phyloP scores from a whole-genome alignment of 1,284 basidiomycete genomes.

The Anthracocystis setariae region DNA sequence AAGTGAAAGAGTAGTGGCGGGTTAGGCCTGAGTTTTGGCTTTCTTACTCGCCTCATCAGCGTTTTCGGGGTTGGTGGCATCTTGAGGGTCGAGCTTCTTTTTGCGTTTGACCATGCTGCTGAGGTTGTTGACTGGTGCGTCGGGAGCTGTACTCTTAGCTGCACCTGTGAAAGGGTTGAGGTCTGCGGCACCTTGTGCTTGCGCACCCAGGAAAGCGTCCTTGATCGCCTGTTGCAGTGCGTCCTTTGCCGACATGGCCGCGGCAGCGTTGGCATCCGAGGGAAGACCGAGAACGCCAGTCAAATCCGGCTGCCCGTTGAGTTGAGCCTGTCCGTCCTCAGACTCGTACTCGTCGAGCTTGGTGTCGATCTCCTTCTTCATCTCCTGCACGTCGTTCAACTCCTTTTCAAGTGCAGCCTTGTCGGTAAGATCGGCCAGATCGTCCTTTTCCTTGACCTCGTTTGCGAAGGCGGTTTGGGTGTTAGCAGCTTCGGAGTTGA shows the following conservation, averaged over 20 bases:
- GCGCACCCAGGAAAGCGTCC: conserved; percentile 62
- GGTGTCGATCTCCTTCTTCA: conserved; percentile 59
- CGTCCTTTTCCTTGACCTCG: conserved; percentile 46
- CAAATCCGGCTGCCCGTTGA: conserved; percentile 42
- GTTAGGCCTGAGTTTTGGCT: conserved; percentile 31
- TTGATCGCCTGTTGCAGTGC: conserved; percentile 62
- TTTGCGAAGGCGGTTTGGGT: conserved; percentile 1
- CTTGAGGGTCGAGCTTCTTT: conserved; percentile 48
- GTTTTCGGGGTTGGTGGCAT: not conserved
- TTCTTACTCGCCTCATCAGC: conserved; percentile 36
- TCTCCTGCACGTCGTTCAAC: conserved; percentile 54
- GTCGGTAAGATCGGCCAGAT: conserved; percentile 42
- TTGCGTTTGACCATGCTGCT: conserved; percentile 60
- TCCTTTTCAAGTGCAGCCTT: conserved; percentile 47
- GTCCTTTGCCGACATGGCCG: conserved; percentile 43
- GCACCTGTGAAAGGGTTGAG: conserved; percentile 33
- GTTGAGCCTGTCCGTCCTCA: conserved; percentile 44
- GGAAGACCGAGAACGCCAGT: conserved; percentile 30
- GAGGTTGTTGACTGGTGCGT: conserved; percentile 56
- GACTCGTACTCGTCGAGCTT: conserved; percentile 63
- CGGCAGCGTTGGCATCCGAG: conserved; percentile 20
- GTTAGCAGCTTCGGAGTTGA: conserved; percentile 9
- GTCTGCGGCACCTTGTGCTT: conserved; percentile 9
- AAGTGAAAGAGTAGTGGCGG: too few relatives aligned
- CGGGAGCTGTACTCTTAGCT: conserved; percentile 9